Evolutionary conservation across 164 flowering plant genomes (phyloP).

Genomic region (Brasenia schreberi): DNA sequence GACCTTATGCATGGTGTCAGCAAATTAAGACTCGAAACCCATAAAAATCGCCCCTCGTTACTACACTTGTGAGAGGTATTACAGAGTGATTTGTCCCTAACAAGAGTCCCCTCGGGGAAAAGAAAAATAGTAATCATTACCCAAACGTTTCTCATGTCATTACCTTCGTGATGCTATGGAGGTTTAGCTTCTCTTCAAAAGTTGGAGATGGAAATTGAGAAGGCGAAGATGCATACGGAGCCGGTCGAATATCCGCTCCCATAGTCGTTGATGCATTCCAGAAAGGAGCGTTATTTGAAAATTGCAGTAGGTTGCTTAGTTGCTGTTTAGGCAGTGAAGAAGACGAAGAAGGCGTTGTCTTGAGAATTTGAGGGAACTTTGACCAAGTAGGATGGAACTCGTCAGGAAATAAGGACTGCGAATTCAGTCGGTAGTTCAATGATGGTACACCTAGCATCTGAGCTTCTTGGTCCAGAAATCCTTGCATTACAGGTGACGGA

Average conservation of each 20-base stretch:
- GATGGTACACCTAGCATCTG: neutral
- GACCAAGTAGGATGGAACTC: slow-evolving; percentile 20
- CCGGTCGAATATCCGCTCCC: neutral
- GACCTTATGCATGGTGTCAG: too few species aligned
- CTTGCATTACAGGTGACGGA: neutral
- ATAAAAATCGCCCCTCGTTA: too few species aligned
- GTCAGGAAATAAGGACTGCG: slow-evolving; percentile 4
- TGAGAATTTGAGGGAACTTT: slow-evolving; percentile 11
- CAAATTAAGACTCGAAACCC: too few species aligned
- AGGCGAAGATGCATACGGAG: slow-evolving; percentile 9
- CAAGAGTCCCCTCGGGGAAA: too few species aligned
- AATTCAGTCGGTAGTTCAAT: neutral
- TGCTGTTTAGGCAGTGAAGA: slow-evolving; percentile 3
- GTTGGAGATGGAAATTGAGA: slow-evolving; percentile 15
- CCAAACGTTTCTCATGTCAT: too few species aligned
- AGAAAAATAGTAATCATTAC: too few species aligned
- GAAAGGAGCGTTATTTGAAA: slow-evolving; percentile 22
- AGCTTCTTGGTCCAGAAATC: neutral
- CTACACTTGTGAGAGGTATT: too few species aligned
- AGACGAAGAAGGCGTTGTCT: slow-evolving; percentile 12
- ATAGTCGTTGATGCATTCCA: neutral
- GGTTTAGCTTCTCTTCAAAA: slow-evolving; percentile 25
- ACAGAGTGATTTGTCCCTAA: too few species aligned
- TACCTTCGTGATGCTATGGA: neutral
- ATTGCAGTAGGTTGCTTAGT: slow-evolving; percentile 21